Evolutionary conservation across 768 basidiomycete genomes (phyloP).

Genomic region (Mrakia frigida): DNA sequence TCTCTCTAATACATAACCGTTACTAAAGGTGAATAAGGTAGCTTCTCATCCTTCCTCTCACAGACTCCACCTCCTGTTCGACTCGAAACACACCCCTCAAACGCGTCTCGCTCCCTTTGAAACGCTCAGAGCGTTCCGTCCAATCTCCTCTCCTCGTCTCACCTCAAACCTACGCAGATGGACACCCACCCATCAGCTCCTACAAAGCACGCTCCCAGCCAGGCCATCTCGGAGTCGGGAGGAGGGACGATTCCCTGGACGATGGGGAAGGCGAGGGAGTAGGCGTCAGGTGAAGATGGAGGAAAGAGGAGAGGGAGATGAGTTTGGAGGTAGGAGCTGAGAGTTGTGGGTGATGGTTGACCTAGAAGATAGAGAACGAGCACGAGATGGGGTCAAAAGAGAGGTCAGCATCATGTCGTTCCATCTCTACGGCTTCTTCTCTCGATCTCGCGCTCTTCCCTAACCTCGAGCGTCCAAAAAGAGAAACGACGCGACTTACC

Average conservation of each 20-base stretch:
- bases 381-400: no score
- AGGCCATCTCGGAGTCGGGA: conserved; percentile 80
- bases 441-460: neutral
- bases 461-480: neutral
- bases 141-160: conserved; percentile 36
- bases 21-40: no score
- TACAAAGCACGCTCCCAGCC: conserved; percentile 85
- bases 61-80: neutral
- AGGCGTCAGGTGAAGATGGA: conserved; percentile 47
- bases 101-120: no score
- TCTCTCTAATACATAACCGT: no score
- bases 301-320: conserved; percentile 78
- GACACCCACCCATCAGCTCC: conserved; percentile 96
- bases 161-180: conserved; percentile 65
- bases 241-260: conserved; percentile 81
- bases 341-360: conserved; percentile 52
- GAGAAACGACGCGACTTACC: conserved; percentile 51
- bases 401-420: no score
- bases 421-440: no score
- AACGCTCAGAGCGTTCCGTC: neutral
- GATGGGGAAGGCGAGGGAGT: conserved; percentile 64
- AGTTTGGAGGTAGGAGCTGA: conserved; percentile 61
- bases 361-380: neutral
- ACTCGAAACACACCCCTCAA: neutral
- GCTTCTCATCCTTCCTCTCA: neutral